These are phyloP conservation scores for Fusarium newnesense DNA, from an alignment of 2,329 filamentous ascomycete species.

Conservation along the genomic window DNA sequence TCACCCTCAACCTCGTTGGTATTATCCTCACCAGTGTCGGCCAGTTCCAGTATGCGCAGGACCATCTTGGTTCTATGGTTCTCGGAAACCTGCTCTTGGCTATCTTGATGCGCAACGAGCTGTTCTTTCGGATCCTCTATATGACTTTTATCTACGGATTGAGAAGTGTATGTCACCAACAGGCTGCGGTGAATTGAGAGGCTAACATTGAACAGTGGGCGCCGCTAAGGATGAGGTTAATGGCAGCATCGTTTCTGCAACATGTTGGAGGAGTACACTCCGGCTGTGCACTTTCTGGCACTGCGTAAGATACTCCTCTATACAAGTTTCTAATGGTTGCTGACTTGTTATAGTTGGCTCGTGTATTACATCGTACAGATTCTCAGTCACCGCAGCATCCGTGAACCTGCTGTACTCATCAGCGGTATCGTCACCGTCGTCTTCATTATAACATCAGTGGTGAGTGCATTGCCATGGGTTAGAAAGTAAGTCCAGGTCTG, in stretches of 20 bases:
- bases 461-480: not conserved
- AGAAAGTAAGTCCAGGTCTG: not conserved
- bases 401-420: not conserved
- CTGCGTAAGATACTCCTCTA: not conserved
- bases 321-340: accelerated
- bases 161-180: not conserved
- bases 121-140: not conserved
- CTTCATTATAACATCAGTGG: not conserved
- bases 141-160: not conserved
- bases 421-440: not conserved
- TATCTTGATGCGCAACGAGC: not conserved
- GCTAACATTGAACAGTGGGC: not conserved
- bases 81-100: not conserved
- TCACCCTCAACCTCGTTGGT: not conserved
- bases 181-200: accelerated
- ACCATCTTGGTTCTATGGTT: not conserved
- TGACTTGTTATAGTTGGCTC: not conserved
- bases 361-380: not conserved
- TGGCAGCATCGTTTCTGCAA: not conserved
- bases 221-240: not conserved
- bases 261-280: constrained; percentile 3
- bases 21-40: not conserved
- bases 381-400: not conserved
- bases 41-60: not conserved
- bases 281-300: not conserved